phyloP scores from a whole-genome alignment of 202 grass and related monocot genomes.

The Panicum hallii region DNA sequence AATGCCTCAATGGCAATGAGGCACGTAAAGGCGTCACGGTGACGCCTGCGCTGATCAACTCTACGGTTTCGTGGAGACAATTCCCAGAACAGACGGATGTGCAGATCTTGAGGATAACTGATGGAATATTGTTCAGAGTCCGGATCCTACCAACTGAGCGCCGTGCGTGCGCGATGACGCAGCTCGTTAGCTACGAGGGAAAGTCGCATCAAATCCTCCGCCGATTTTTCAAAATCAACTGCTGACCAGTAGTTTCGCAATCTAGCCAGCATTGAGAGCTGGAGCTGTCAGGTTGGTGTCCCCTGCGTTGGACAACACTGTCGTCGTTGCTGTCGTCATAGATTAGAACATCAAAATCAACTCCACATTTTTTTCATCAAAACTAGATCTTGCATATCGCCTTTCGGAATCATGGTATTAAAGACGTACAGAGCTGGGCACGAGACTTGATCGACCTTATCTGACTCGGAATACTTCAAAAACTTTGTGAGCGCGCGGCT shows the following conservation, averaged over 20 bases:
- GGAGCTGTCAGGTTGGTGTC: background rate
- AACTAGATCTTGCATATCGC: background rate
- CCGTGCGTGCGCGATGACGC: background rate
- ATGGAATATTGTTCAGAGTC: too few species aligned
- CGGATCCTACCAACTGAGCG: background rate
- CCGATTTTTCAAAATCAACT: background rate
- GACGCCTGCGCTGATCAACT: background rate
- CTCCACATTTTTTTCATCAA: background rate
- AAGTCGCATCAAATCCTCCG: background rate
- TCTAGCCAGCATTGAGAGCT: background rate
- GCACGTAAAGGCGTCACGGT: background rate
- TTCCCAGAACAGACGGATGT: background rate
- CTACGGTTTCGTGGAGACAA: background rate
- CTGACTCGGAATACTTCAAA: background rate
- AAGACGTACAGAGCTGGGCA: background rate
- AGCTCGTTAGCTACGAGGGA: background rate
- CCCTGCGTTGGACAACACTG: background rate
- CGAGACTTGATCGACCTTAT: background rate
- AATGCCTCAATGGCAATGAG: background rate
- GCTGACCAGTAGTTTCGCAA: background rate
- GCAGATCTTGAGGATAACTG: background rate
- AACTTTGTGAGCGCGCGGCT: background rate
- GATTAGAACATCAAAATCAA: background rate
- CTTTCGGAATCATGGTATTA: background rate
- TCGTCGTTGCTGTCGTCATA: conserved; percentile 8